Conservation (phyloP, 2,329 filamentous ascomycete genomes). For the Neopestalotiopsis sp. region DNA sequence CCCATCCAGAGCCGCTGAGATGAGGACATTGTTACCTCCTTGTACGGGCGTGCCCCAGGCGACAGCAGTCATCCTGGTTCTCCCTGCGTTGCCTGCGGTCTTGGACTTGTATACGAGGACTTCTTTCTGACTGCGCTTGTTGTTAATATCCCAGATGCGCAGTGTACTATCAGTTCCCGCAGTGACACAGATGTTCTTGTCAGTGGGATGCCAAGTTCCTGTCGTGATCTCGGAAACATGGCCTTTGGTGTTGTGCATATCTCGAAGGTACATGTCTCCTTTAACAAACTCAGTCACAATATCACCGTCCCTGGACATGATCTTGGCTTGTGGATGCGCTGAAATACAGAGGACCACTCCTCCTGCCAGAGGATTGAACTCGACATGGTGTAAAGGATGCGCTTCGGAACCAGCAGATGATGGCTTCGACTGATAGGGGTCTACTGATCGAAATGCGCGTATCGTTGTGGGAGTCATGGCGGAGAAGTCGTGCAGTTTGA, state of each 20-base stretch:
- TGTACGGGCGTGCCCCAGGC: constrained; percentile 81
- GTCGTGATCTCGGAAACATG: constrained; percentile 91
- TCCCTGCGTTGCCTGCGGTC: constrained; percentile 83
- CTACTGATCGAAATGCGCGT: constrained; percentile 89
- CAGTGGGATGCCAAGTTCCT: constrained; percentile 88
- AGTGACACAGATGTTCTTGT: constrained; percentile 85
- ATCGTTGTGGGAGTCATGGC: constrained; percentile 95
- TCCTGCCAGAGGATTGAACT: constrained; percentile 84
- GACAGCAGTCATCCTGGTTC: constrained; percentile 92
- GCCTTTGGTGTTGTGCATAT: constrained; percentile 97
- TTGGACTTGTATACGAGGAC: constrained; percentile 96
- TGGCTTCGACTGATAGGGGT: constrained; percentile 80
- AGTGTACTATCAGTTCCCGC: constrained; percentile 94
- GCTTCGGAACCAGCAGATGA: constrained; percentile 75
- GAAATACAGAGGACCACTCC: constrained; percentile 84
- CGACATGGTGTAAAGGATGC: constrained; percentile 84
- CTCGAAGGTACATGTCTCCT: constrained; percentile 96
- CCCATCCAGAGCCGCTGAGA: constrained; percentile 86
- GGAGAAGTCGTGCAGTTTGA: constrained; percentile 94
- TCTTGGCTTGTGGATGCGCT: constrained; percentile 87
- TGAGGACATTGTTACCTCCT: constrained; percentile 78
- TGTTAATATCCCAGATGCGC: constrained; percentile 95
- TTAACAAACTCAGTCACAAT: constrained; percentile 88
- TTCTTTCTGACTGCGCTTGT: constrained; percentile 86
- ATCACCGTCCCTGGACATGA: constrained; percentile 88